Evolutionary conservation across 805 yeast genomes (phyloP).

Genomic region (Novakomyces olei): DNA sequence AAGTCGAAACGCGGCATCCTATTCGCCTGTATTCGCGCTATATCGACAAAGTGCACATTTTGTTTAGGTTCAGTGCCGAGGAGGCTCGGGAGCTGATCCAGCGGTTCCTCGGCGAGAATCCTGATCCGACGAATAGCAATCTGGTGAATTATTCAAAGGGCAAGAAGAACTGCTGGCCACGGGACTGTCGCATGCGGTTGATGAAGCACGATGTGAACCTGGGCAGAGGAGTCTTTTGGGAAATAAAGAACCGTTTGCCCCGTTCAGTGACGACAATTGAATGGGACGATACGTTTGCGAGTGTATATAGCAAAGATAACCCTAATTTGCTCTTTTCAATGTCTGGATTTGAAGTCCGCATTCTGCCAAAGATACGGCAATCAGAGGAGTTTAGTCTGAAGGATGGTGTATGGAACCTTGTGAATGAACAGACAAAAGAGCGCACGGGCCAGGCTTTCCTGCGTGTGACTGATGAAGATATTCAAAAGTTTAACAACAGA

Average conservation of each 20-base stretch:
- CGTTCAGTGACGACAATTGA: constrained; percentile 42
- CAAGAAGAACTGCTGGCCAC: constrained; percentile 85
- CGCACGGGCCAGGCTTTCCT: constrained; percentile 73
- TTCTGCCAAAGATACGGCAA: constrained; percentile 49
- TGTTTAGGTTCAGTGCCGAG: constrained; percentile 49
- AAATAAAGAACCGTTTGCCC: constrained; percentile 60
- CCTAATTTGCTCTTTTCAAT: constrained; percentile 72
- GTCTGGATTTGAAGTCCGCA: constrained; percentile 89
- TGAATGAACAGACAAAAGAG: constrained; percentile 49
- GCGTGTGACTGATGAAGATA: constrained; percentile 61
- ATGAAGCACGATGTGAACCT: constrained; percentile 79
- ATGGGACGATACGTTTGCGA: constrained; percentile 65
- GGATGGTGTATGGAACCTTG: constrained; percentile 85
- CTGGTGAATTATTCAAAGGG: constrained; percentile 50
- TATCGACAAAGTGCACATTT: constrained; percentile 56
- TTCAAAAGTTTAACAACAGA: constrained; percentile 58
- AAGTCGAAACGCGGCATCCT: constrained; percentile 47
- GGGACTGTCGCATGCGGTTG: constrained; percentile 72
- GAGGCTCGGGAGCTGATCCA: constrained; percentile 58
- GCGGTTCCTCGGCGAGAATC: constrained; percentile 60
- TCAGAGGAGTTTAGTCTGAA: constrained; percentile 26
- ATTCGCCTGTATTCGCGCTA: constrained; percentile 64
- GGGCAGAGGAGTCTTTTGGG: constrained; percentile 88
- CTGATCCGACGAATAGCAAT: constrained; percentile 80
- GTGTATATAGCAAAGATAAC: constrained; percentile 77